phyloP scores from a whole-genome alignment of 768 basidiomycete genomes.

The Mycena maculata region DNA sequence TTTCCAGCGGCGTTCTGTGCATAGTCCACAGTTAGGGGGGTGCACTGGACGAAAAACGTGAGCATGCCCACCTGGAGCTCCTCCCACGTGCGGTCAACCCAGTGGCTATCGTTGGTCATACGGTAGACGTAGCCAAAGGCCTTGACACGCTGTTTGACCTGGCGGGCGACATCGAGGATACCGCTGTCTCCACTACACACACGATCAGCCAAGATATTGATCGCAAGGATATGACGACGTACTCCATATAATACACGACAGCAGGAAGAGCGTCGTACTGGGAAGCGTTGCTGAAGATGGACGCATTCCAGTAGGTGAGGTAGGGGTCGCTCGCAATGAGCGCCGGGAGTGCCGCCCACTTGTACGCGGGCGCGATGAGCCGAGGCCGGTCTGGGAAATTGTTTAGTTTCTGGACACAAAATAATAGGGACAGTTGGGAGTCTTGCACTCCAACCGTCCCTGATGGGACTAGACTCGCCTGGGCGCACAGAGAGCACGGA shows the following conservation, averaged over 20 bases:
- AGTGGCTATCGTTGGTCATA: slow-evolving; percentile 92
- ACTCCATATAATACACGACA: slow-evolving; percentile 77
- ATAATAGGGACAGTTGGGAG: too few relatives aligned
- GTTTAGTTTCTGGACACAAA: neutral
- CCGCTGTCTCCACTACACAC: slow-evolving; percentile 73
- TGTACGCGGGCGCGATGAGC: slow-evolving; percentile 90
- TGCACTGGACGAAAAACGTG: neutral
- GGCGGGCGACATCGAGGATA: slow-evolving; percentile 90
- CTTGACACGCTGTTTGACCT: slow-evolving; percentile 92
- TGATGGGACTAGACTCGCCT: neutral
- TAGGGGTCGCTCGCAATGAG: slow-evolving; percentile 89
- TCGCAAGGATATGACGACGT: neutral
- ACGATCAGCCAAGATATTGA: neutral
- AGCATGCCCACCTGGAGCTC: slow-evolving; percentile 77
- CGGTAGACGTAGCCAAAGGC: slow-evolving; percentile 91
- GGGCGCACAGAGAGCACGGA: slow-evolving; percentile 66
- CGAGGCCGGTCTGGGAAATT: slow-evolving; percentile 78
- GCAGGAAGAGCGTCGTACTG: slow-evolving; percentile 72
- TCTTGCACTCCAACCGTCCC: too few relatives aligned
- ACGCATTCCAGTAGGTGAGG: slow-evolving; percentile 87
- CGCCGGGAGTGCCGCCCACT: slow-evolving; percentile 84
- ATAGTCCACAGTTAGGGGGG: neutral
- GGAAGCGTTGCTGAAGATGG: slow-evolving; percentile 91
- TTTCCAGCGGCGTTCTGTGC: slow-evolving; percentile 80
- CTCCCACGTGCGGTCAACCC: slow-evolving; percentile 86